Evolutionary conservation across 2,329 filamentous ascomycete genomes (phyloP), one percentile per base, ranked within the genome.

Genomic region (Tolypocladium ophioglossoides): DNA sequence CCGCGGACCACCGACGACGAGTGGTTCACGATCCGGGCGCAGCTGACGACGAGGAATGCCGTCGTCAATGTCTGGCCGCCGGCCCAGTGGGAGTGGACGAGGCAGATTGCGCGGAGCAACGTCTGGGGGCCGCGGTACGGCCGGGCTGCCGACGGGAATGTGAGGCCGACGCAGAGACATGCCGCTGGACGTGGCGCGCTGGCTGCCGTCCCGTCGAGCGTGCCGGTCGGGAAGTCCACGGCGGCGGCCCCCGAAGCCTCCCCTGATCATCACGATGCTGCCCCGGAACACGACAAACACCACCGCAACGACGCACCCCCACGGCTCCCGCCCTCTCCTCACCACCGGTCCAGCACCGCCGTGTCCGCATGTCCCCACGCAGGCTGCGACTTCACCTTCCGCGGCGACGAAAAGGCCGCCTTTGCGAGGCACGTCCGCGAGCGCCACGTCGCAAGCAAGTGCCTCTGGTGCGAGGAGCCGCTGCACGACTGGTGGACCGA

Each of bases 291-390:
- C 67, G 69, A 0, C 70, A 34, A 34, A 14, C 24, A n/a, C 14
- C 27, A n/a, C 24, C 8, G 12, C n/a, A n/a, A n/a, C n/a, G n/a
- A n/a, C n/a, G n/a, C n/a, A n/a, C n/a, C n/a, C n/a, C n/a, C n/a
- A n/a, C n/a, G n/a, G n/a, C n/a, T n/a, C n/a, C n/a, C n/a, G n/a
- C 9, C 35, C 35, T 16, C 35, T 18, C 14, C 35, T 37, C 40
- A 24, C 24, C 44, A 27, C 6, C 44, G 32, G 27, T 14, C 8
- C 16, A 16, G 20, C 51, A 60, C 59, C 0, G 68, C 74, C 11
- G 62, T 59, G 1, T 56, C 62, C 24, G 61, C 60, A n/a, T 78
- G 74, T 46, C 71, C 70, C 0, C 74, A 70, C 46, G 38, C 58
- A 3, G 64, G 61, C 30, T 78, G 75, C 53, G 49, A 61, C 0